Evolutionary conservation across 441 rosid species (phyloP), one percentile per base, ranked within the genome.

Genomic region (Erodium trifolium): DNA sequence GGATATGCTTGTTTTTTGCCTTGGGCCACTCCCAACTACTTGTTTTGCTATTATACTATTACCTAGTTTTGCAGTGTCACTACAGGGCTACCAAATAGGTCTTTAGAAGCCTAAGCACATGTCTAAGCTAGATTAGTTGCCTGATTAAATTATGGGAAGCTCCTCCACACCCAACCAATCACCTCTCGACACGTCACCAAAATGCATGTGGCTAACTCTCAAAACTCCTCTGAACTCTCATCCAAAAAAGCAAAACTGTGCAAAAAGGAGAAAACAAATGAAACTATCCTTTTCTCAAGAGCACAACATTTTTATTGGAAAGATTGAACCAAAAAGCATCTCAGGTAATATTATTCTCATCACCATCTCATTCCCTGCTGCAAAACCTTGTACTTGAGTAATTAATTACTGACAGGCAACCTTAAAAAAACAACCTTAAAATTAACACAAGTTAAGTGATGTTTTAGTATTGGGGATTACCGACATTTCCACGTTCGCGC

Each of bases 1-100:
- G 60, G 60, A 53, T 53, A 53, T 53, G 60, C 60, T 53, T 53
- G 60, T 53, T 53, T 53, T 53, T 53, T 53, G 27, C 60, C 18
- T 53, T 53, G 60, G 60, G 60, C 60, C 60, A 53, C 60, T 53
- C 60, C 18, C 19, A n/a, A n/a, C 19, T 53, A 53, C 60, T 53
- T 5, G 19, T 7, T 16, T 53, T 53, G 14, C 8, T 53, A 53
- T 53, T 45, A 45, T 41, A 2, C 3, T 13, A 14, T 53, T n/a
- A 53, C 19, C 60, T n/a, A 53, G 18, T 53, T 53, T 4, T 53
- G 60, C 60, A 53, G 19, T 45, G 51, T 45, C 51, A 45, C 51
- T 45, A 45, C 51, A 45, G 51, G 6, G 60, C 60, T 53, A 53
- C 18, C 60, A n/a, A 45, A 45, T 45, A 45, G 51, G 51, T 45